These are phyloP conservation scores for Nitzschia sp. DNA, from an alignment of 108 stramenopile genomes.

Conservation along the genomic window DNA sequence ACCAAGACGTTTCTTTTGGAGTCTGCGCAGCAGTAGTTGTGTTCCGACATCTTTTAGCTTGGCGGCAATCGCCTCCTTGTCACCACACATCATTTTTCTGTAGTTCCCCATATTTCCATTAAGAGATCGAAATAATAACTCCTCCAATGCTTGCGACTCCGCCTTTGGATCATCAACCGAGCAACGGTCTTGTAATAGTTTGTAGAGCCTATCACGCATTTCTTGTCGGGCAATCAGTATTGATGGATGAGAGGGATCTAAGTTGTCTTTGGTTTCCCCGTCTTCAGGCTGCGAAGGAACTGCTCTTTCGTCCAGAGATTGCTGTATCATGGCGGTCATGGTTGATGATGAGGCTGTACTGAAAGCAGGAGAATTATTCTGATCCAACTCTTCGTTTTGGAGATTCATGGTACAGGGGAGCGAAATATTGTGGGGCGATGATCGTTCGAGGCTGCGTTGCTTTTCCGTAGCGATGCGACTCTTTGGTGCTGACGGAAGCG, in stretches of 20 bases:
- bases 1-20: neutral
- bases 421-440: too few species aligned
- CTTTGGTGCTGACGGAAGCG: too few species aligned
- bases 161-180: neutral
- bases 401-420: neutral
- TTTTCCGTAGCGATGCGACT: too few species aligned
- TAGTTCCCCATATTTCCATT: neutral
- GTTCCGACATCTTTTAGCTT: constrained; percentile 4
- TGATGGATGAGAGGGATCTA: neutral
- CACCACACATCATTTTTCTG: neutral
- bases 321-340: too few species aligned
- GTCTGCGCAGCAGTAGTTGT: neutral
- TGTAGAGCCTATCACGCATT: constrained; percentile 1
- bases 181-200: constrained; percentile 6
- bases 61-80: neutral
- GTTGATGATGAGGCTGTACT: neutral
- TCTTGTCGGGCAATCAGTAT: neutral
- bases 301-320: too few species aligned
- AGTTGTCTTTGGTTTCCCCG: too few species aligned
- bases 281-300: too few species aligned
- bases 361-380: neutral
- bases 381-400: neutral
- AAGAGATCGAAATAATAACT: neutral
- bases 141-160: neutral
- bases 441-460: too few species aligned